Conservation (phyloP, 108 stramenopile genomes). For the Schizochytrium sp. region DNA sequence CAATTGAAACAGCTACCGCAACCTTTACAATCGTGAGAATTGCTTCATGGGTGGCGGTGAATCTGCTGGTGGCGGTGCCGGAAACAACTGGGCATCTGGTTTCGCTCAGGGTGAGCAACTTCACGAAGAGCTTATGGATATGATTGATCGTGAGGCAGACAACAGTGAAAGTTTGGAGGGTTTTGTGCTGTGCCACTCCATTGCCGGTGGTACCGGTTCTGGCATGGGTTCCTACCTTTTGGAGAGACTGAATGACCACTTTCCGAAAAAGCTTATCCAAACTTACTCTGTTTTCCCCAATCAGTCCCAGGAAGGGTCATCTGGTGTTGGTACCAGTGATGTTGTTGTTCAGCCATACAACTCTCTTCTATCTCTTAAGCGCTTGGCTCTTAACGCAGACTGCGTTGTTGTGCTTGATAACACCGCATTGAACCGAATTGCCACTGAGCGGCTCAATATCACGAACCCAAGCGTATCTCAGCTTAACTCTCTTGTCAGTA, state of each 20-base stretch:
- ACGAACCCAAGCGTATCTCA: constrained; percentile 95
- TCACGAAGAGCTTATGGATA: constrained; percentile 94
- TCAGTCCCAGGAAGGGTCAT: constrained; percentile 84
- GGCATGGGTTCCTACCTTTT: constrained; percentile 95
- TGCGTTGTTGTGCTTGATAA: constrained; percentile 96
- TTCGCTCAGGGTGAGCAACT: constrained; percentile 90
- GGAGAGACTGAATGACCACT: constrained; percentile 97
- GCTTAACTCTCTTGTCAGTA: constrained; percentile 94
- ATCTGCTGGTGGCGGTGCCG: constrained; percentile 91
- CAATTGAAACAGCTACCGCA: not conserved
- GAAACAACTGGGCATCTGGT: constrained; percentile 97
- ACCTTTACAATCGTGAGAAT: constrained; percentile 97
- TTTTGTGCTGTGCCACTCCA: constrained; percentile 94
- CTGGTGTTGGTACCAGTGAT: constrained; percentile 74
- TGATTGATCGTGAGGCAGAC: constrained; percentile 98
- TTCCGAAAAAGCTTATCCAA: constrained; percentile 97
- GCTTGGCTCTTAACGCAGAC: constrained; percentile 96
- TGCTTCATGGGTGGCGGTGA: constrained; percentile 72
- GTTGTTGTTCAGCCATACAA: constrained; percentile 99
- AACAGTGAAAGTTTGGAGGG: constrained; percentile 97
- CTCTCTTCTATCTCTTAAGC: constrained; percentile 92
- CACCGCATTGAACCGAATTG: constrained; percentile 94
- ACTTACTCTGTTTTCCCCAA: constrained; percentile 99
- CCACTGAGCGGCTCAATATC: constrained; percentile 90
- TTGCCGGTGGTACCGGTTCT: constrained; percentile 97